Evolutionary conservation across 2,329 filamentous ascomycete species (phyloP).

Genomic region (Ophiocordyceps camponoti-rufipedis): DNA sequence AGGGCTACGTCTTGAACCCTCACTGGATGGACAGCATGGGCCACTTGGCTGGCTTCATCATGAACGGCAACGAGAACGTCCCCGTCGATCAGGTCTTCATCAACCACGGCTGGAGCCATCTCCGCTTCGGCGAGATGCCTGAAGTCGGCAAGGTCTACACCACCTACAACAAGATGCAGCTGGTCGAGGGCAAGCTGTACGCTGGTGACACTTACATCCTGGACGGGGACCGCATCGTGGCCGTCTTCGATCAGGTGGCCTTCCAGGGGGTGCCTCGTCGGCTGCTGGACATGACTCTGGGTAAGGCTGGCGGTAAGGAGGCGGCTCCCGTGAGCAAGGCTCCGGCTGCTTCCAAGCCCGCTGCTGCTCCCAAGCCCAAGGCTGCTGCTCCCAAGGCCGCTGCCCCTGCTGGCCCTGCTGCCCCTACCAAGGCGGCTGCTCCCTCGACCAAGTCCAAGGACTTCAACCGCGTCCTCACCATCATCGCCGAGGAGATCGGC

Average conservation of each 20-base stretch:
- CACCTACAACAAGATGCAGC: conserved; percentile 39
- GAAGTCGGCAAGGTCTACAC: conserved; percentile 17
- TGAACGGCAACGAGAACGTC: conserved; percentile 36
- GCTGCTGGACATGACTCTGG: neutral
- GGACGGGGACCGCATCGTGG: conserved; percentile 11
- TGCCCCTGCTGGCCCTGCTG: neutral
- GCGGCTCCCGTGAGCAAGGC: neutral
- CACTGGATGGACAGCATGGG: conserved; percentile 41
- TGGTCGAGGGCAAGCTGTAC: conserved; percentile 22
- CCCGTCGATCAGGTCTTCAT: conserved; percentile 39
- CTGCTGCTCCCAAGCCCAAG: neutral
- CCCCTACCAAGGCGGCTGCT: neutral
- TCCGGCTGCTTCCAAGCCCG: neutral
- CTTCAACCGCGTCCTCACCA: neutral
- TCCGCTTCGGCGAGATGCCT: neutral
- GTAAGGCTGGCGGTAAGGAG: neutral
- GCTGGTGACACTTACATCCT: conserved; percentile 37
- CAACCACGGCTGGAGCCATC: conserved; percentile 38
- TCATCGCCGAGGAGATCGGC: conserved; percentile 4
- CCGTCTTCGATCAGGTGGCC: conserved; percentile 44
- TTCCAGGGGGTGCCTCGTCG: conserved; percentile 20
- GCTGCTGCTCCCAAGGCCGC: neutral
- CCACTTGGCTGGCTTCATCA: conserved; percentile 41
- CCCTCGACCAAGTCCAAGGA: neutral
- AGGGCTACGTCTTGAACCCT: conserved; percentile 1